A percentile compares a stretch with the other conserved stretches of the same genome.
Conservation (phyloP, 257 asterid genomes). For the Thymus mandschuricus region DNA sequence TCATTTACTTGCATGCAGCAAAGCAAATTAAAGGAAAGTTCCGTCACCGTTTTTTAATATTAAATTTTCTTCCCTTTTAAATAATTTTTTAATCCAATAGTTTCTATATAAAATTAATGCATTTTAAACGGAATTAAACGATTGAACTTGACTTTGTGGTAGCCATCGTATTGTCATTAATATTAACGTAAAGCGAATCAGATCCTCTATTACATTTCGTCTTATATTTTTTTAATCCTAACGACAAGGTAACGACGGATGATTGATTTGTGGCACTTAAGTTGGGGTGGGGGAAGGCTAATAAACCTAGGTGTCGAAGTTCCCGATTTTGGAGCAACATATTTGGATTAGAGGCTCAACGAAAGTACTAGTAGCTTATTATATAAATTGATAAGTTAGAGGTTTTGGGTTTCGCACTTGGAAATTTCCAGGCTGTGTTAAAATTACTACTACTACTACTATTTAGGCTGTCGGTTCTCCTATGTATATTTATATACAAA, state of each 20-base stretch:
- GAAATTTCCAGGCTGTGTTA: slow-evolving; percentile 24
- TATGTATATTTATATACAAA: background rate
- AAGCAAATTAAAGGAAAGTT: background rate
- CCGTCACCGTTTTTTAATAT: background rate
- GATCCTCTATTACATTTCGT: no score
- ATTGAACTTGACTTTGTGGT: no score
- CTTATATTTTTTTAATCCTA: no score
- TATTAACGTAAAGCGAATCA: no score
- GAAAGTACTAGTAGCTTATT: background rate
- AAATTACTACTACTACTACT: background rate
- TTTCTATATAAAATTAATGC: no score
- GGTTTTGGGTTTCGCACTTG: background rate
- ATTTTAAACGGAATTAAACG: no score
- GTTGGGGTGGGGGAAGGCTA: no score
- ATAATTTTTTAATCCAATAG: no score
- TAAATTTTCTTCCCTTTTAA: no score
- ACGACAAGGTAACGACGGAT: no score
- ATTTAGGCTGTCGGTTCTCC: slow-evolving; percentile 30
- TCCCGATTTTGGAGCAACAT: slow-evolving; percentile 31
- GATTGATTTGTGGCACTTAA: no score
- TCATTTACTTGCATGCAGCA: background rate
- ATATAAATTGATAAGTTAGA: background rate
- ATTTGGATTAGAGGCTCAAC: slow-evolving; percentile 26
- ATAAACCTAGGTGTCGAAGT: slow-evolving; percentile 29
- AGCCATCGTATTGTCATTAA: no score